phyloP scores from a whole-genome alignment of 306 rosid genomes.

The Vicia sativa region DNA sequence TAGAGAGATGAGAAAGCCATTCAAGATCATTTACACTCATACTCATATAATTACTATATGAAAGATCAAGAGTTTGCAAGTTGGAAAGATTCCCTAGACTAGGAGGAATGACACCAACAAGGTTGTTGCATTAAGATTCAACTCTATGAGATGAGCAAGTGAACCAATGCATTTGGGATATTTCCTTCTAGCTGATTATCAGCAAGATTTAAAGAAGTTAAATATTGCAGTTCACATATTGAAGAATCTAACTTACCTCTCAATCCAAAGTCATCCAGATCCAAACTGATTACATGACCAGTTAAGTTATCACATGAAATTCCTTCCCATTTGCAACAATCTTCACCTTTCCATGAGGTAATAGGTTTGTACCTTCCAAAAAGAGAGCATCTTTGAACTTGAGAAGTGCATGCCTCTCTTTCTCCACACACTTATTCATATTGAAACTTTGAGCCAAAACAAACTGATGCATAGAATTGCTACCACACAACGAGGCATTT shows the following conservation, averaged over 20 bases:
- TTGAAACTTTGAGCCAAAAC: too few species aligned
- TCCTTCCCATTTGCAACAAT: too few species aligned
- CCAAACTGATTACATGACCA: conserved; percentile 19
- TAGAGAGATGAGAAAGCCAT: too few species aligned
- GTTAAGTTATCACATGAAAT: conserved; percentile 35
- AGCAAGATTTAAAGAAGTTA: conserved; percentile 9
- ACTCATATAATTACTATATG: accelerated
- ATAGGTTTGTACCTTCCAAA: too few species aligned
- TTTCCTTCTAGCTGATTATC: neutral
- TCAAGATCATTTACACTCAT: conserved; percentile 8
- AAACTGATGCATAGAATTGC: too few species aligned
- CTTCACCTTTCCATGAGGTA: too few species aligned
- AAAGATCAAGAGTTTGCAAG: conserved; percentile 7
- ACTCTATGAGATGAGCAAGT: too few species aligned
- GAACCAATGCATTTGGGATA: conserved; percentile 43
- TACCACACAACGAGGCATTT: too few species aligned
- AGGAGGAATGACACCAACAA: conserved; percentile 18
- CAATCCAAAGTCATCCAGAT: too few species aligned
- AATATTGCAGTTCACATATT: conserved; percentile 35
- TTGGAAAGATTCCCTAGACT: conserved; percentile 29
- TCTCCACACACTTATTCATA: too few species aligned
- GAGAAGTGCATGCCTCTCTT: too few species aligned
- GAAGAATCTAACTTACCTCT: conserved; percentile 32
- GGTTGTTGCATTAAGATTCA: neutral
- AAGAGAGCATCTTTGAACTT: too few species aligned